Percentiles rank a stretch among this genome's conserved stretches.
Evolutionary conservation across 371 early-diverging fungal genomes (phyloP).

Genomic region (Syncephalis plumigaleata): DNA sequence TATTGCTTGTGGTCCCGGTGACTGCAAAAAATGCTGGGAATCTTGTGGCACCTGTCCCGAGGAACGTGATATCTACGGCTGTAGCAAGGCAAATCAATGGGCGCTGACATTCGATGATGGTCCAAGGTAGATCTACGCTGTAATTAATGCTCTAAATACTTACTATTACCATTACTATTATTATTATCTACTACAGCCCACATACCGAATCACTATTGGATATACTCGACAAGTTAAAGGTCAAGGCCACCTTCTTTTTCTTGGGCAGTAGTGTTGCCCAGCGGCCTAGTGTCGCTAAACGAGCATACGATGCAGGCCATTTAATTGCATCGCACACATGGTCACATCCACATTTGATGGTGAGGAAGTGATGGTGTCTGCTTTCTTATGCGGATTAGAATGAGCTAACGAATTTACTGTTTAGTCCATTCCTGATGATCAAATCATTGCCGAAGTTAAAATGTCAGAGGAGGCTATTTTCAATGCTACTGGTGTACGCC

Average conservation of each 20-base stretch:
- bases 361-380: no score
- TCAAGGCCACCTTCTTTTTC: constrained; percentile 49
- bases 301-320: constrained; percentile 22
- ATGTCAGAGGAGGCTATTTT: constrained; percentile 12
- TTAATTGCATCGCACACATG: constrained; percentile 32
- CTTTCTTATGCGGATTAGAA: no score
- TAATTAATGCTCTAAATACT: no score
- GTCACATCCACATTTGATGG: constrained; percentile 20
- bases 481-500: constrained; percentile 13
- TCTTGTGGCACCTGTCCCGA: constrained; percentile 16
- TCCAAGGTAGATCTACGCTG: constrained; percentile 6
- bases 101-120: constrained; percentile 31
- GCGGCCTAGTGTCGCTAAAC: constrained; percentile 12
- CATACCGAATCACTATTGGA: constrained; percentile 23
- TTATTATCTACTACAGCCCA: no score
- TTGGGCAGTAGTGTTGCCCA: constrained; percentile 23
- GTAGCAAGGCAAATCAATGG: constrained; percentile 4
- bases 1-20: constrained; percentile 16
- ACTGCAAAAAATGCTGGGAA: constrained; percentile 20
- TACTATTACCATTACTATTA: no score
- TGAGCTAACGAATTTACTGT: no score
- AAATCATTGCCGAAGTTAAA: constrained; percentile 13
- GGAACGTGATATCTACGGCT: constrained; percentile 17
- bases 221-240: constrained; percentile 19
- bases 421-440: neutral